Evolutionary conservation across 306 rosid genomes (phyloP).

Genomic region (Medicago lupulina): DNA sequence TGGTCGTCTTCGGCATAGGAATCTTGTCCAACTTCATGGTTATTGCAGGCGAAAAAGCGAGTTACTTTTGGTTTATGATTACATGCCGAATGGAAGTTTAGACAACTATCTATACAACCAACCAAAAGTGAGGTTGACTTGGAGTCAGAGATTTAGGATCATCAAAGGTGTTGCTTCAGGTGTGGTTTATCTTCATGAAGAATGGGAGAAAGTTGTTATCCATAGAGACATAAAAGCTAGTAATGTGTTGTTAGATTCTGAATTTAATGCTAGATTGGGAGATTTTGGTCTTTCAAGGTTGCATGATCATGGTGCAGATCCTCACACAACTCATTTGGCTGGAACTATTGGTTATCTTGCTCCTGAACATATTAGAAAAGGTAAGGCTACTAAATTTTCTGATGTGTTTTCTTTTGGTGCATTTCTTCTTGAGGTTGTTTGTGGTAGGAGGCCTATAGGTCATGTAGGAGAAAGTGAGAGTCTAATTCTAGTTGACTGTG

Average conservation of each 20-base stretch:
- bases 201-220: conserved; percentile 74
- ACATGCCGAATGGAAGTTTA: conserved; percentile 80
- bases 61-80: conserved; percentile 69
- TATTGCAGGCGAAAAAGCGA: conserved; percentile 69
- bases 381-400: conserved; percentile 59
- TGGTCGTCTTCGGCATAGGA: conserved; percentile 72
- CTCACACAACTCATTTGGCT: conserved; percentile 68
- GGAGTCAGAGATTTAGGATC: conserved; percentile 68
- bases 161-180: conserved; percentile 66
- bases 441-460: conserved; percentile 76
- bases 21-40: conserved; percentile 66
- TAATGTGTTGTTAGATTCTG: conserved; percentile 68
- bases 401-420: conserved; percentile 78
- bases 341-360: conserved; percentile 81
- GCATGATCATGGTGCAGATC: conserved; percentile 65
- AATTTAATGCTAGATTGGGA: conserved; percentile 68
- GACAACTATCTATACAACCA: conserved; percentile 53
- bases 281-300: conserved; percentile 82
- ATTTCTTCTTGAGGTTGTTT: conserved; percentile 67
- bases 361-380: conserved; percentile 66
- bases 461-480: conserved; percentile 37
- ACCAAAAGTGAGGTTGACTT: conserved; percentile 50
- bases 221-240: conserved; percentile 86
- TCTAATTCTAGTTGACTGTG: conserved; percentile 62
- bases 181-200: conserved; percentile 69